phyloP scores from a whole-genome alignment of 1,139 yeast species.

The Hansenula lynferdii region DNA sequence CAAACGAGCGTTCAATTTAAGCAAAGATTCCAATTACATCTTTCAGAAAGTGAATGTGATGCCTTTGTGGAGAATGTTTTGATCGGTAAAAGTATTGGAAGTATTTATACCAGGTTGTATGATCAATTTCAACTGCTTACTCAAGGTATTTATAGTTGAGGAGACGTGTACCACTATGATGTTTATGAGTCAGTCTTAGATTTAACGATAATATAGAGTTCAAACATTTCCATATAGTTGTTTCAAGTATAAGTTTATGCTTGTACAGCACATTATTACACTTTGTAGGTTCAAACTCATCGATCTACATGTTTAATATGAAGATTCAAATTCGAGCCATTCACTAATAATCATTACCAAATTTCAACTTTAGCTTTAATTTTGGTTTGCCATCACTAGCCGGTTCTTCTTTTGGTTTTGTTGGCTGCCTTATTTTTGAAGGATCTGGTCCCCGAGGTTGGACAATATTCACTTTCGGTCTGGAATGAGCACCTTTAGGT shows the following conservation, averaged over 20 bases:
- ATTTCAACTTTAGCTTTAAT: conserved; percentile 24
- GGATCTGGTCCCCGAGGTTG: conserved; percentile 5
- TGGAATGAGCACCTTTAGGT: conserved; percentile 4
- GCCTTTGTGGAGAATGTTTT: conserved; percentile 68
- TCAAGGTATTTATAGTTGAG: conserved; percentile 80
- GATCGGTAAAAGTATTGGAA: conserved; percentile 80
- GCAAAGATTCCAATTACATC: conserved; percentile 75
- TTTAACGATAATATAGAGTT: neutral
- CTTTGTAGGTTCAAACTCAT: too few species aligned
- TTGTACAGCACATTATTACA: too few species aligned
- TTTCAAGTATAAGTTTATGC: too few species aligned
- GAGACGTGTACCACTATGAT: too few species aligned
- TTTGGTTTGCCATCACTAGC: conserved; percentile 20
- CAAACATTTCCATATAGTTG: too few species aligned
- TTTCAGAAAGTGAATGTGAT: conserved; percentile 71
- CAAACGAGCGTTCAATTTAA: conserved; percentile 72
- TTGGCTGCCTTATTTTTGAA: conserved; percentile 9
- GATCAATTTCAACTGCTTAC: conserved; percentile 93
- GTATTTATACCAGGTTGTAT: conserved; percentile 83
- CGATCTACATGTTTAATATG: too few species aligned
- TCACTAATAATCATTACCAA: conserved; percentile 3
- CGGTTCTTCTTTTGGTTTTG: conserved; percentile 3
- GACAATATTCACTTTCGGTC: conserved; percentile 7
- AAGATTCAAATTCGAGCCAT: too few species aligned
- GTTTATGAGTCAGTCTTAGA: too few species aligned